phyloP scores from a whole-genome alignment of 2,329 filamentous ascomycete species.

The Verticillium tricorpus region DNA sequence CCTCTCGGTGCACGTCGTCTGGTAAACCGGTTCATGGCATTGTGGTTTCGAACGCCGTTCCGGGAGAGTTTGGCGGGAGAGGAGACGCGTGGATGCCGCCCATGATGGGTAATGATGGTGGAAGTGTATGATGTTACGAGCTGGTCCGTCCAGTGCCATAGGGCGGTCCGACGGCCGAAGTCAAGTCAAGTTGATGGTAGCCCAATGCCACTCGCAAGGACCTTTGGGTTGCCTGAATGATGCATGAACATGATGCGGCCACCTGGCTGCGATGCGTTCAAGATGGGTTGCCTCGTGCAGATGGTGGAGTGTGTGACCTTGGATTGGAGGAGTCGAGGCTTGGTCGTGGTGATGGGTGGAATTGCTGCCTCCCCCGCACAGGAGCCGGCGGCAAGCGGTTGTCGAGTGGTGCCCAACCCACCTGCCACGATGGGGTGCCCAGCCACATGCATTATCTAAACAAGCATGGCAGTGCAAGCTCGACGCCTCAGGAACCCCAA shows the following conservation, averaged over 20 bases:
- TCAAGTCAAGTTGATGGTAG: neutral
- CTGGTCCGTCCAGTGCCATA: neutral
- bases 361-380: no score
- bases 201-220: neutral
- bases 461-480: neutral
- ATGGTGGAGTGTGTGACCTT: neutral
- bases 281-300: neutral
- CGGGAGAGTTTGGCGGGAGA: no score
- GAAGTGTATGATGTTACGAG: neutral
- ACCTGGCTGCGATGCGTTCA: neutral
- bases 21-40: no score
- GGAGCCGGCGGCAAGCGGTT: no score
- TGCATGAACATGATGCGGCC: neutral
- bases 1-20: no score
- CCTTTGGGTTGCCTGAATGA: neutral
- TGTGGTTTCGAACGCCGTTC: no score
- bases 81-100: no score
- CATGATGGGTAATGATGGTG: no score
- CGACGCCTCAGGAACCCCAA: conserved; percentile 7
- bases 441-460: neutral
- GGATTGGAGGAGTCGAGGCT: neutral
- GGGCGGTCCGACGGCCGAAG: no score
- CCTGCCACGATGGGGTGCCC: no score
- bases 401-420: no score
- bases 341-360: no score